A percentile compares a stretch with the other conserved stretches of the same genome.
These are phyloP conservation scores for Aspergillus aculeatus DNA, from an alignment of 2,329 filamentous ascomycete species.

Conservation along the genomic window DNA sequence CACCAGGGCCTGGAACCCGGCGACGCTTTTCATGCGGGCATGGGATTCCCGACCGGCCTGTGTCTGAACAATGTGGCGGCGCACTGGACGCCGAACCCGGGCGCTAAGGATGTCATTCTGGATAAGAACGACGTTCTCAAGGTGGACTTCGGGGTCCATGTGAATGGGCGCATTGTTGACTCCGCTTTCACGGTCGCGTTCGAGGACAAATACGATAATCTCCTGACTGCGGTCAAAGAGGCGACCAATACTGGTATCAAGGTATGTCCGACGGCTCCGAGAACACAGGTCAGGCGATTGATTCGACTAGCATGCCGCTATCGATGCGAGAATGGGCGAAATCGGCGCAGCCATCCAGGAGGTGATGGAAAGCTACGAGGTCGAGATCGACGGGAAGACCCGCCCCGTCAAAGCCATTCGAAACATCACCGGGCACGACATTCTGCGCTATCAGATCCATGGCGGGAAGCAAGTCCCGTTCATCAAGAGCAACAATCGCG, in stretches of 20 bases:
- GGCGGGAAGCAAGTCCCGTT: conserved; percentile 58
- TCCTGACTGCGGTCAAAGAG: conserved; percentile 63
- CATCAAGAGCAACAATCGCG: conserved; percentile 50
- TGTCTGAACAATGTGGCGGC: conserved; percentile 55
- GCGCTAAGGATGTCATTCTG: conserved; percentile 67
- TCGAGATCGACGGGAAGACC: conserved; percentile 53
- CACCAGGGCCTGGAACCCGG: conserved; percentile 54
- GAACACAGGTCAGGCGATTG: neutral
- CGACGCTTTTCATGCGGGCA: conserved; percentile 50
- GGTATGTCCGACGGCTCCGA: conserved; percentile 25
- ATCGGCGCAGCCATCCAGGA: conserved; percentile 61
- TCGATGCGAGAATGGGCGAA: conserved; percentile 55
- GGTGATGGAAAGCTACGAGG: conserved; percentile 62
- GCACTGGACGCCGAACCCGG: conserved; percentile 58
- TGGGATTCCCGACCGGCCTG: conserved; percentile 58
- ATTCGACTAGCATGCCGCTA: conserved; percentile 48
- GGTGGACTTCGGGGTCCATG: conserved; percentile 78
- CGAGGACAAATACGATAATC: conserved; percentile 70
- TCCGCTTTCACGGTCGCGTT: conserved; percentile 78
- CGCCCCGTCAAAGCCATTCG: conserved; percentile 57
- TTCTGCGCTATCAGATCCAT: conserved; percentile 55
- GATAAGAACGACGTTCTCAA: conserved; percentile 75
- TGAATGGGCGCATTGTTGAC: conserved; percentile 78
- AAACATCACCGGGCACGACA: conserved; percentile 57
- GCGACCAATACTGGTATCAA: conserved; percentile 51